Evolutionary conservation across 208 protist species (phyloP).

Genomic region (Leishmania martiniquensis): DNA sequence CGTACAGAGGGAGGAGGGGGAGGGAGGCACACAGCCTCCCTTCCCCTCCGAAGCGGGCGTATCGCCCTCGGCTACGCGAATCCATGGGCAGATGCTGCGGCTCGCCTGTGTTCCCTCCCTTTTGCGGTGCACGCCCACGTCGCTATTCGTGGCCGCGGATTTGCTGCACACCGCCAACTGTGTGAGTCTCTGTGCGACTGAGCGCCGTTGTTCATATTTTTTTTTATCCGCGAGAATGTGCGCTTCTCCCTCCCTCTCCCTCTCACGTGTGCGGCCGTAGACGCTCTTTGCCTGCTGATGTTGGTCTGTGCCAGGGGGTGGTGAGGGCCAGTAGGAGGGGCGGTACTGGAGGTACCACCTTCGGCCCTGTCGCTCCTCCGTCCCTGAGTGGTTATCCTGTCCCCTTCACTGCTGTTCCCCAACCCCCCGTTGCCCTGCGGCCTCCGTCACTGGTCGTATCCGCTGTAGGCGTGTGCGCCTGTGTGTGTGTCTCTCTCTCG

Average conservation of each 20-base stretch:
- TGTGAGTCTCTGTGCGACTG: background rate
- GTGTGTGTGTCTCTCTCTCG: background rate
- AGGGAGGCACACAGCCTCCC: background rate
- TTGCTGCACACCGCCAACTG: background rate
- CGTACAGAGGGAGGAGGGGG: background rate
- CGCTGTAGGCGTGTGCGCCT: background rate
- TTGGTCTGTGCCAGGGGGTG: background rate
- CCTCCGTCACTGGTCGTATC: background rate
- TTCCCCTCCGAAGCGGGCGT: background rate
- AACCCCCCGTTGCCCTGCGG: background rate
- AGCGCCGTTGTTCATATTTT: background rate
- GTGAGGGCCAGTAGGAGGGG: background rate
- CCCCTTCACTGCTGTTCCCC: background rate
- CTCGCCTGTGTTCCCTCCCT: background rate
- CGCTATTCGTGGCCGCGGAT: background rate
- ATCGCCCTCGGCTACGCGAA: background rate
- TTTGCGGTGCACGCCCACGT: background rate
- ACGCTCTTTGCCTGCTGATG: background rate
- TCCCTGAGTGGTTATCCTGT: no score
- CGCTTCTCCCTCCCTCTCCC: background rate
- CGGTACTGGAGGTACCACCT: background rate
- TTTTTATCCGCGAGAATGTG: background rate
- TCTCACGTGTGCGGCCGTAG: background rate
- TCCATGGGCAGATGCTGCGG: background rate
- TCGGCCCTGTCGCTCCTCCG: background rate